These are phyloP conservation scores for Penicillium manginii DNA, from an alignment of 495 filamentous ascomycete species.

Conservation along the genomic window DNA sequence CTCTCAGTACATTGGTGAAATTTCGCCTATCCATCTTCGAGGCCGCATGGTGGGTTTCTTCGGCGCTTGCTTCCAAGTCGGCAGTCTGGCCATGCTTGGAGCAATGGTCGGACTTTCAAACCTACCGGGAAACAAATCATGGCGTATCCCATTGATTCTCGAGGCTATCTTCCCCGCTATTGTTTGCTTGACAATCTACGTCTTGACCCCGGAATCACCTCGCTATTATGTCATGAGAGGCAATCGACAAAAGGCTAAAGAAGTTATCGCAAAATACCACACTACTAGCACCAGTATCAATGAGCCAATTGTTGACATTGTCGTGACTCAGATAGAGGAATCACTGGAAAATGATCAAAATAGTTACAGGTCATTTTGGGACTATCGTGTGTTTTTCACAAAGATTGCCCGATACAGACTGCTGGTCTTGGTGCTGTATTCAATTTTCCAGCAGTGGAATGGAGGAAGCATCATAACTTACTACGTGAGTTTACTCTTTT, in stretches of 20 bases:
- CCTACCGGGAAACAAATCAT: slow-evolving; percentile 31
- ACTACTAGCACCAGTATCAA: slow-evolving; percentile 41
- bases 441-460: slow-evolving; percentile 50
- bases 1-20: slow-evolving; percentile 50
- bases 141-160: slow-evolving; percentile 43
- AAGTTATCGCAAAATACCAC: slow-evolving; percentile 42
- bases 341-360: slow-evolving; percentile 35
- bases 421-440: slow-evolving; percentile 44
- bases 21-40: slow-evolving; percentile 46
- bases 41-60: slow-evolving; percentile 50
- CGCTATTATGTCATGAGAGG: slow-evolving; percentile 46
- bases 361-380: slow-evolving; percentile 37
- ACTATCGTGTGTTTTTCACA: slow-evolving; percentile 44
- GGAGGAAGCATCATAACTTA: slow-evolving; percentile 48
- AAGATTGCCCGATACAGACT: slow-evolving; percentile 38
- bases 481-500: slow-evolving; percentile 28
- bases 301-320: slow-evolving; percentile 42
- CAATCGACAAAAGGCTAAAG: slow-evolving; percentile 35
- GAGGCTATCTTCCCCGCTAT: slow-evolving; percentile 43
- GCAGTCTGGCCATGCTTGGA: slow-evolving; percentile 39
- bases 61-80: slow-evolving; percentile 48
- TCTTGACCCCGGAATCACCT: slow-evolving; percentile 45
- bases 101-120: slow-evolving; percentile 41
- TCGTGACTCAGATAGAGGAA: slow-evolving; percentile 46
- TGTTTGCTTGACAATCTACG: slow-evolving; percentile 41